A percentile compares a stretch with the other conserved stretches of the same genome.
phyloP scores from a whole-genome alignment of 2,329 filamentous ascomycete species.

The Calonectria pseudoreteaudii region DNA sequence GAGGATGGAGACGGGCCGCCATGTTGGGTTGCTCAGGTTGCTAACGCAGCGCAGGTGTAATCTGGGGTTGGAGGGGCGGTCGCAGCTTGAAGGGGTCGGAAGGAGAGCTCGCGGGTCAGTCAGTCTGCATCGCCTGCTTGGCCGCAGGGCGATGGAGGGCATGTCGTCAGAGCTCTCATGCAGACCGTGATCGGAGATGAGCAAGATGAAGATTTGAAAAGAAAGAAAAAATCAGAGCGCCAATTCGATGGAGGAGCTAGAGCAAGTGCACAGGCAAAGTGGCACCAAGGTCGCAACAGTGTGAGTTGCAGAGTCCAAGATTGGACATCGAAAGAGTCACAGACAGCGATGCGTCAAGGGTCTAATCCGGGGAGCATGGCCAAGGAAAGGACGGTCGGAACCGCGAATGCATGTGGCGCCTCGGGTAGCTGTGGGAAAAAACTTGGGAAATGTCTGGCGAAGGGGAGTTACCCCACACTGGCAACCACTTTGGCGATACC shows the following conservation, averaged over 20 bases:
- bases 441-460: slow-evolving; percentile 29
- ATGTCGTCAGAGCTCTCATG: slow-evolving; percentile 56
- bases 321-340: slow-evolving; percentile 6
- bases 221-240: not conserved
- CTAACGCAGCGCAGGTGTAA: slow-evolving; percentile 36
- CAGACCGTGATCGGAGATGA: slow-evolving; percentile 31
- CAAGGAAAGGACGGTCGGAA: slow-evolving; percentile 7
- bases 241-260: not conserved
- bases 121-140: slow-evolving; percentile 56
- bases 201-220: not conserved
- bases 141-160: slow-evolving; percentile 59
- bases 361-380: slow-evolving; percentile 5
- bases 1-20: slow-evolving; percentile 72
- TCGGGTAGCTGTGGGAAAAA: slow-evolving; percentile 31
- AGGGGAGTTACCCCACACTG: slow-evolving; percentile 42
- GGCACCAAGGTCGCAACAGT: not conserved
- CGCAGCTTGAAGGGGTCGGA: not conserved
- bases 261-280: not conserved
- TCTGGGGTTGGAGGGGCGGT: slow-evolving; percentile 17
- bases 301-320: slow-evolving; percentile 7
- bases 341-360: slow-evolving; percentile 9
- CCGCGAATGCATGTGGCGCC: slow-evolving; percentile 33
- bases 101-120: slow-evolving; percentile 34
- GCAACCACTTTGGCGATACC: slow-evolving; percentile 46
- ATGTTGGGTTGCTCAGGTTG: slow-evolving; percentile 56